Conservation (phyloP, 1,284 basidiomycete species). For the Puccinia horiana region DNA sequence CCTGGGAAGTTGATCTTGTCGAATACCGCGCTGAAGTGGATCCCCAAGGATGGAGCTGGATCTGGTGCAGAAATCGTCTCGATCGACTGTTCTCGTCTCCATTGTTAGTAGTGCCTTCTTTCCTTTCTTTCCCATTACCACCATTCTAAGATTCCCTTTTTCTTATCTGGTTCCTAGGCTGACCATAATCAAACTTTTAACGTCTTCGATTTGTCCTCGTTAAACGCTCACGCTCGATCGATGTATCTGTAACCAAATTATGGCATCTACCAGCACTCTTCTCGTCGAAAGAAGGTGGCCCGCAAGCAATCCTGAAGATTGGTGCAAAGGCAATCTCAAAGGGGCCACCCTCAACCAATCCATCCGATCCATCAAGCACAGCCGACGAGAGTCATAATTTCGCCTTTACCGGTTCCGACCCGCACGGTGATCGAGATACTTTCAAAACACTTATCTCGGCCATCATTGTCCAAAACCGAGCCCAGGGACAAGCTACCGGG, state of each 20-base stretch:
- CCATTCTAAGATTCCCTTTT: neutral
- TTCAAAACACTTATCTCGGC: constrained; percentile 75
- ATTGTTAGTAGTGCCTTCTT: constrained; percentile 38
- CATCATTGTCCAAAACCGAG: constrained; percentile 69
- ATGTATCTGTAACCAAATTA: neutral
- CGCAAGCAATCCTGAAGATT: constrained; percentile 71
- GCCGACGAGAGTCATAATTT: constrained; percentile 60
- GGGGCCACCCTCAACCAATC: neutral
- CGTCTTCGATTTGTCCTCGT: neutral
- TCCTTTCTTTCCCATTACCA: neutral
- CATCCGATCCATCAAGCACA: neutral
- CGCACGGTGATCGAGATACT: constrained; percentile 68
- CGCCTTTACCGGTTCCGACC: constrained; percentile 61
- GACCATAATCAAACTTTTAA: neutral
- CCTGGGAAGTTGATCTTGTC: constrained; percentile 71
- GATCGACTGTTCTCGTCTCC: constrained; percentile 10
- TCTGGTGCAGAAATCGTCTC: constrained; percentile 55
- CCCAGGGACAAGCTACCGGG: constrained; percentile 48
- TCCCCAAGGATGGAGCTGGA: constrained; percentile 68
- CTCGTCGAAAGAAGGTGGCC: constrained; percentile 75
- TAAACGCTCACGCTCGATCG: neutral
- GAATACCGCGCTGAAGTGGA: constrained; percentile 70
- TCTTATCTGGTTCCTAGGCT: neutral
- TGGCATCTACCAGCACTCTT: constrained; percentile 66
- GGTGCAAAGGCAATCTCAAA: constrained; percentile 59